phyloP scores from a whole-genome alignment of 352 stramenopile genomes.

The Thraustotheca clavata region DNA sequence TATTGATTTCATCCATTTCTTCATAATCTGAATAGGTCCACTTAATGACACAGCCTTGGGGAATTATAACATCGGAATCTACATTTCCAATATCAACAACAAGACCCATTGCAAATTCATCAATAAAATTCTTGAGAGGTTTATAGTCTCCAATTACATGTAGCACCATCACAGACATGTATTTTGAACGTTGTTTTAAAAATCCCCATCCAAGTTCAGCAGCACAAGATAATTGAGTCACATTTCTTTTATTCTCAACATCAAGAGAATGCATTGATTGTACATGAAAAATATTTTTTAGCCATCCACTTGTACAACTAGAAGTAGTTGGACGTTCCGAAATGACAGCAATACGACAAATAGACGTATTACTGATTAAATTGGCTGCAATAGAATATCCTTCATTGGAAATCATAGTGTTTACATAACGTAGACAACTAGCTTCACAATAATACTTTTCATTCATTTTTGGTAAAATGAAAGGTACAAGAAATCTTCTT shows the following conservation, averaged over 20 bases:
- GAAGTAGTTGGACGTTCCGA: not conserved
- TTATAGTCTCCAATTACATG: not conserved
- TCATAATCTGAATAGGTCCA: not conserved
- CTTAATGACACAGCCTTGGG: not conserved
- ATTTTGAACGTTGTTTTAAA: not conserved
- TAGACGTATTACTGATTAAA: not conserved
- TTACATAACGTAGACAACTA: not conserved
- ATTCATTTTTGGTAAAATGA: not conserved
- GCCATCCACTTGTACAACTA: not conserved
- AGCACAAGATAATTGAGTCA: not conserved
- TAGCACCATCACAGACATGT: not conserved
- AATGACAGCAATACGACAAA: not conserved
- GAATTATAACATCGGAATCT: not conserved
- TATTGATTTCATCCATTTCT: not conserved
- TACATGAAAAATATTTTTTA: not conserved
- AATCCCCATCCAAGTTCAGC: not conserved
- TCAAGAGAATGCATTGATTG: not conserved
- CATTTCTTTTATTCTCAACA: not conserved
- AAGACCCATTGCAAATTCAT: not conserved
- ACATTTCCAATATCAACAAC: not conserved
- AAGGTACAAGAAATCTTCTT: not conserved
- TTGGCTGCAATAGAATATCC: no score
- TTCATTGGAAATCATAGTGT: not conserved
- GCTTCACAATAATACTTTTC: not conserved
- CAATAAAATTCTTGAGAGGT: not conserved